Percentiles rank a stretch among this genome's conserved stretches.
phyloP scores from a whole-genome alignment of 1,284 basidiomycete genomes.

The Omphalotus olearius region DNA sequence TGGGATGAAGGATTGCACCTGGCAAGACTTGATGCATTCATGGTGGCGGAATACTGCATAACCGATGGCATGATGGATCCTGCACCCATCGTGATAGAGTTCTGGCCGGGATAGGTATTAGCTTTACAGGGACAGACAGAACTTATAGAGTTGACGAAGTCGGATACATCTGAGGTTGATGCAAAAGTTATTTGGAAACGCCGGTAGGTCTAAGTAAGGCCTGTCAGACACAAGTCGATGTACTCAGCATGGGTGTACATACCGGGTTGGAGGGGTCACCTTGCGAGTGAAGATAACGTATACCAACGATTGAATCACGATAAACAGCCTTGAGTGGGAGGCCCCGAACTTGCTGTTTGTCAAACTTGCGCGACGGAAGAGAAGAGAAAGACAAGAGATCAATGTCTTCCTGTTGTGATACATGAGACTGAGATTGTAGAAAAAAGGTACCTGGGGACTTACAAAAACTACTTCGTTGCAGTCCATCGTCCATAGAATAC shows the following conservation, averaged over 20 bases:
- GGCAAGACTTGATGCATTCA: neutral
- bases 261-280: constrained; percentile 12
- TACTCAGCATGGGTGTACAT: constrained; percentile 2
- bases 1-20: neutral
- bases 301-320: constrained; percentile 64
- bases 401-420: constrained; percentile 56
- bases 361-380: constrained; percentile 25
- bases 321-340: constrained; percentile 75
- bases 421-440: neutral
- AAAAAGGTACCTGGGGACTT: constrained; percentile 26
- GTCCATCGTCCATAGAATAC: constrained; percentile 59
- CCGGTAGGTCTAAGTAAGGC: constrained; percentile 46
- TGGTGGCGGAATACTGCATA: neutral
- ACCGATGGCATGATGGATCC: neutral
- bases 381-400: constrained; percentile 64
- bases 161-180: constrained; percentile 38
- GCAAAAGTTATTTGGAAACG: constrained; percentile 72
- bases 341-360: constrained; percentile 35
- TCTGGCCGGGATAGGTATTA: constrained; percentile 26
- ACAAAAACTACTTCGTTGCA: constrained; percentile 61
- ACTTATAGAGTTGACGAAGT: constrained; percentile 59
- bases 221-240: neutral
- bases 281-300: constrained; percentile 63
- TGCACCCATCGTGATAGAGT: neutral
- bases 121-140: constrained; percentile 69